Conservation (phyloP, 495 filamentous ascomycete genomes). For the Neurospora sp. region DNA sequence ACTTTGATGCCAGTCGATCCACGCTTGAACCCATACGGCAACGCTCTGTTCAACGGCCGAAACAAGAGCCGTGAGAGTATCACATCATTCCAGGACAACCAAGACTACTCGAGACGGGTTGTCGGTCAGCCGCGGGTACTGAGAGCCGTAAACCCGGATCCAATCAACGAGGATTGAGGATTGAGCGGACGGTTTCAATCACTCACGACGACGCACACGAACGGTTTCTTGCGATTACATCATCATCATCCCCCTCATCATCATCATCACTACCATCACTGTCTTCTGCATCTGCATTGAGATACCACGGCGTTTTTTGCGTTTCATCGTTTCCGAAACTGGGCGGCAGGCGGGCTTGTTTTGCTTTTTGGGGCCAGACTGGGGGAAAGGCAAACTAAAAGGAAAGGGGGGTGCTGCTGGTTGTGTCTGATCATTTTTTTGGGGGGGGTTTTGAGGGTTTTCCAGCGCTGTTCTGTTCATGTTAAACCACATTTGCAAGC, state of each 20-base stretch:
- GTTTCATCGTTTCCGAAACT: neutral
- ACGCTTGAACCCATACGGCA: conserved; percentile 41
- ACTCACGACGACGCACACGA: neutral
- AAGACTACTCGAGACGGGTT: conserved; percentile 42
- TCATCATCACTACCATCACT: neutral
- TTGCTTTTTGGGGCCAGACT: neutral
- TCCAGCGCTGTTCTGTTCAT: neutral
- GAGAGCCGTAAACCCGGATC: conserved; percentile 44
- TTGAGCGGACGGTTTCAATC: neutral
- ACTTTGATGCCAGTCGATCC: conserved; percentile 44
- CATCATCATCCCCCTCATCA: neutral
- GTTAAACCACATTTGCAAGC: neutral
- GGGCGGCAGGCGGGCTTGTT: neutral
- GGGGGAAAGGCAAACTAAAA: neutral
- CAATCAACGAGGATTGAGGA: conserved; percentile 17
- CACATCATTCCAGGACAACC: conserved; percentile 44
- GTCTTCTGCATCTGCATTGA: neutral
- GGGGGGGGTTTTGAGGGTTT: neutral
- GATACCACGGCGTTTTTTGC: neutral
- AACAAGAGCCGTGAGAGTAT: conserved; percentile 45
- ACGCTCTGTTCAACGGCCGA: conserved; percentile 34
- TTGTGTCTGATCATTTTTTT: neutral
- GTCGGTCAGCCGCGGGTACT: conserved; percentile 33
- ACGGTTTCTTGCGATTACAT: neutral
- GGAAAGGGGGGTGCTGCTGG: neutral